Percentiles rank a stretch among this genome's conserved stretches.
These are phyloP conservation scores for Penicillium herquei DNA, from an alignment of 495 filamentous ascomycete species.

Conservation along the genomic window DNA sequence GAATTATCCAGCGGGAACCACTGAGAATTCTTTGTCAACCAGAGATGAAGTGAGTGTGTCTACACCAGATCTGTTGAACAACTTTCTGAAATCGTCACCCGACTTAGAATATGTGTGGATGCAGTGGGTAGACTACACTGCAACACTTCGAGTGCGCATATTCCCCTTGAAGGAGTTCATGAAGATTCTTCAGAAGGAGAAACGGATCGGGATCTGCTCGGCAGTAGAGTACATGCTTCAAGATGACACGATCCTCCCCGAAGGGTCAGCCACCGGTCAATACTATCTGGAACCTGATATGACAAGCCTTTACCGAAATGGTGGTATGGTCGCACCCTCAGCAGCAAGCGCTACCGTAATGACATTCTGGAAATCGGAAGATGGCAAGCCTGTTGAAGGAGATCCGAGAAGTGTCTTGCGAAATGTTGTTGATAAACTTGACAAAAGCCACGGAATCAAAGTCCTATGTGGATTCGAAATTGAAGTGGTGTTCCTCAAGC, in stretches of 20 bases:
- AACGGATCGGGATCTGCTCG: constrained; percentile 54
- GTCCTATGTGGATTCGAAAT: constrained; percentile 79
- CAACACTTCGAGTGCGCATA: constrained; percentile 63
- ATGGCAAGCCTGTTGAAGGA: constrained; percentile 26
- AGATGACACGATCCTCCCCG: constrained; percentile 34
- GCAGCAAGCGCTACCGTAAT: constrained; percentile 54
- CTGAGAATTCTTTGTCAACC: neutral
- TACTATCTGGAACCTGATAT: constrained; percentile 63
- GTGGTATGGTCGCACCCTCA: constrained; percentile 32
- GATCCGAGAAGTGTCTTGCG: constrained; percentile 62
- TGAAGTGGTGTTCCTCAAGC: constrained; percentile 69
- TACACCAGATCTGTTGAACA: constrained; percentile 14
- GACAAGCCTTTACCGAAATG: constrained; percentile 51
- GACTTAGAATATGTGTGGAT: constrained; percentile 61
- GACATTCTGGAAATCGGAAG: constrained; percentile 53
- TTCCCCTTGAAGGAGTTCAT: constrained; percentile 64
- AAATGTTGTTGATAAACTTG: constrained; percentile 44
- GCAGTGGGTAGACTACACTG: constrained; percentile 80
- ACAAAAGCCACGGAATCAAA: constrained; percentile 39
- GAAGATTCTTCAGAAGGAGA: constrained; percentile 51
- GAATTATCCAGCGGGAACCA: constrained; percentile 1
- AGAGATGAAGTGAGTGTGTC: neutral
- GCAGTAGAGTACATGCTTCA: constrained; percentile 58
- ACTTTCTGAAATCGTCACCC: constrained; percentile 27
- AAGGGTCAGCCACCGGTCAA: constrained; percentile 51